Evolutionary conservation across 805 yeast genomes (phyloP), one percentile per base, ranked within the genome.

Genomic region (Teunomyces kruisii): DNA sequence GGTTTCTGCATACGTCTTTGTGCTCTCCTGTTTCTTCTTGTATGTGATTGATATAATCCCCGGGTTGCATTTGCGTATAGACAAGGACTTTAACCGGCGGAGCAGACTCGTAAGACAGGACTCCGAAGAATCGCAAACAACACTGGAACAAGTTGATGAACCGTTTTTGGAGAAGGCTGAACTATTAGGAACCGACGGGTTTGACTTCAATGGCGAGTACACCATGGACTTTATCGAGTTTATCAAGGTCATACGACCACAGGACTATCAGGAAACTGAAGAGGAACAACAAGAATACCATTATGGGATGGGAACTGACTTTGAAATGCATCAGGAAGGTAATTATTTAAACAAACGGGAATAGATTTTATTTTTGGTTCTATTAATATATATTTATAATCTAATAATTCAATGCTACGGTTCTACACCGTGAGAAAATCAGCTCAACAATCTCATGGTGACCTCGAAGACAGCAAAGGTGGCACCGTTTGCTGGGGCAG

Each of bases 401-500:
- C 12, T 13, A 15, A 15, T 15, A 15, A n/a, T n/a, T n/a, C 16
- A 15, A 27, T 17, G 26, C 19, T 17, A 27, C 7, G 3, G 14
- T 26, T n/a, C 15, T 24, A 12, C 12, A 13, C n/a, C 10, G 4
- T 19, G n/a, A n/a, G n/a, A n/a, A n/a, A 13, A 13, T 50, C 51
- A 75, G 46, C 63, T 71, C 37, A 80, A 59, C 22, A 73, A 54
- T 68, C 96, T 81, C 86, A 91, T 85, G 4, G 96, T 87, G 41
- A 86, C 67, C 66, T 94, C 99, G 63, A 94, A 94, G 2, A 95
- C 90, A 36, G 89, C 85, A 68, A 94, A 94, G 0, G 99, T 95
- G 26, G 95, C 96, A 33, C 96, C 99, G 62, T 94, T 95, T 3
- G 95, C 99, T 0, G 99, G 99, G 3, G 96, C 96, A 40, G 99